Conservation (phyloP, 2,329 filamentous ascomycete genomes). For the Exserohilum turcica region DNA sequence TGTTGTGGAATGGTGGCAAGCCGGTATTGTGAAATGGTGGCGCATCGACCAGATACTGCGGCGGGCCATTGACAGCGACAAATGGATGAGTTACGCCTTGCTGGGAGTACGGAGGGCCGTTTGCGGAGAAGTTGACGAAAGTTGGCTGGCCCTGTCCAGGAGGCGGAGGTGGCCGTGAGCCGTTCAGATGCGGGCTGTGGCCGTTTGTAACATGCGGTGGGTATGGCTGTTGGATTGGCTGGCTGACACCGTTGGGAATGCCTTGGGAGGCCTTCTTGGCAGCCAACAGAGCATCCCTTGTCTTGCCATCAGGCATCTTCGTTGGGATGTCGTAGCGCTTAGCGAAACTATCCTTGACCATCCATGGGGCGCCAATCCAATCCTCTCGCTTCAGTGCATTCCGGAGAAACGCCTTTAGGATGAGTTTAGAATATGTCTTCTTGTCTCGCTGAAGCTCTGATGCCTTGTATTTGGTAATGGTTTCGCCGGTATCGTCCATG, state of each 20-base stretch:
- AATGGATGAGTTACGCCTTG: conserved; percentile 54
- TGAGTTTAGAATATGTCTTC: conserved; percentile 92
- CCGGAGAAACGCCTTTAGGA: conserved; percentile 91
- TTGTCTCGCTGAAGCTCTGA: conserved; percentile 80
- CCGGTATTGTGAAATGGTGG: conserved; percentile 10
- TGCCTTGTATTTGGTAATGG: conserved; percentile 55
- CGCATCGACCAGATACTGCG: conserved; percentile 9
- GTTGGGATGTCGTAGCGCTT: conserved; percentile 85
- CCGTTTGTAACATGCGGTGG: conserved; percentile 26
- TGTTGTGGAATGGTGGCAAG: conserved; percentile 12
- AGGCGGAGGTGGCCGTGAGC: conserved; percentile 19
- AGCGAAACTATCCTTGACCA: conserved; percentile 86
- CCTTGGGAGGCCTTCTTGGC: conserved; percentile 68
- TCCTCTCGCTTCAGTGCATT: conserved; percentile 89
- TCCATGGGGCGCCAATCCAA: conserved; percentile 96
- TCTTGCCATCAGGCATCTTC: conserved; percentile 66
- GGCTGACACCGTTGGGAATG: conserved; percentile 43
- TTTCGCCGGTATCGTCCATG: conserved; percentile 40
- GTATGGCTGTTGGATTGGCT: conserved; percentile 23
- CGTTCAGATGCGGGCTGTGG: conserved; percentile 27
- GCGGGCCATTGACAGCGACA: conserved; percentile 8
- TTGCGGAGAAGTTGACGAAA: conserved; percentile 58
- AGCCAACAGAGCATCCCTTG: conserved; percentile 42
- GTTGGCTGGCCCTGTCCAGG: conserved; percentile 44
- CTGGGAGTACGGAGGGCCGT: conserved; percentile 66